Conservation (phyloP, 1,284 basidiomycete genomes). For the Marasmius tenuissimus region DNA sequence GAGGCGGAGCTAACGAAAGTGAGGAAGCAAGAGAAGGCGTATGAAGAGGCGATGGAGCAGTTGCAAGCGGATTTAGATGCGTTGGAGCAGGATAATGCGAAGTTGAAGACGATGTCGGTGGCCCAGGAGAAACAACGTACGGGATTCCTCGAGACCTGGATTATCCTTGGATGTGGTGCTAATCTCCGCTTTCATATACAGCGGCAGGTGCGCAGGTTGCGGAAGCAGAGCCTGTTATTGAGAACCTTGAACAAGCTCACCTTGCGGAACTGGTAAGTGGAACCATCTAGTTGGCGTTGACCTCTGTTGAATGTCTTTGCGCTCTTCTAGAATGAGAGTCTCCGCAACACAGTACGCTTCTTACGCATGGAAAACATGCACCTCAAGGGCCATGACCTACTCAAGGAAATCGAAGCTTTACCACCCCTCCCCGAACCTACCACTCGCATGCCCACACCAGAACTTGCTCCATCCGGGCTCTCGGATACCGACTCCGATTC, state of each 20-base stretch:
- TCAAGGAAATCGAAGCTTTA: constrained; percentile 77
- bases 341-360: constrained; percentile 87
- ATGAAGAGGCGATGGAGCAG: constrained; percentile 92
- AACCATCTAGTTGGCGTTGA: neutral
- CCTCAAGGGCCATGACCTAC: constrained; percentile 86
- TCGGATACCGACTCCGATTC: constrained; percentile 63
- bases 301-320: constrained; percentile 3
- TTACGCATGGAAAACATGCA: constrained; percentile 90
- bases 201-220: constrained; percentile 48
- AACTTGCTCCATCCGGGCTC: constrained; percentile 56
- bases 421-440: constrained; percentile 58
- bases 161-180: neutral
- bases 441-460: constrained; percentile 53
- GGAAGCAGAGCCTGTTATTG: constrained; percentile 70
- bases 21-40: constrained; percentile 84
- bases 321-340: constrained; percentile 73
- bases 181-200: constrained; percentile 21
- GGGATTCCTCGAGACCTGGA: constrained; percentile 14
- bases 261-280: constrained; percentile 75
- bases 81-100: constrained; percentile 85
- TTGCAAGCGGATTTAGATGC: constrained; percentile 86
- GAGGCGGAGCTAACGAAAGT: constrained; percentile 80
- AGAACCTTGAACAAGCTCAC: constrained; percentile 82
- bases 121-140: constrained; percentile 67
- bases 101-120: constrained; percentile 68